Conservation (phyloP, 1,284 basidiomycete species). For the Cryptococcus hybrid region DNA sequence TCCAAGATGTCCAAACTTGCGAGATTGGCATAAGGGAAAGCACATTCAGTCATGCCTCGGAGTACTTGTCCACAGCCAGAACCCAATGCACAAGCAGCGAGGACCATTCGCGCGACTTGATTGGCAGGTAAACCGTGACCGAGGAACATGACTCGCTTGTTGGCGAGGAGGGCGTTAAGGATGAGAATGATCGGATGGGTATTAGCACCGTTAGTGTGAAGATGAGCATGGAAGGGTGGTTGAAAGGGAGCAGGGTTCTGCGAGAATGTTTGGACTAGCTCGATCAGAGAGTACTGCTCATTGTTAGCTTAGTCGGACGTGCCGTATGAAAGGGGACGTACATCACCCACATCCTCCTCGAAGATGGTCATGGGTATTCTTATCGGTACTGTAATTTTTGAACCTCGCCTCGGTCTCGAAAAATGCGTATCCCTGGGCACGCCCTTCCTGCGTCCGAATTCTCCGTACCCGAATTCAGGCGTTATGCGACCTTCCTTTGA, state of each 20-base stretch:
- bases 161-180: constrained; percentile 90
- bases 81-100: constrained; percentile 88
- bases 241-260: constrained; percentile 60
- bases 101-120: constrained; percentile 82
- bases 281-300: constrained; percentile 85
- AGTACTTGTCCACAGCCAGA: constrained; percentile 84
- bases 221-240: constrained; percentile 81
- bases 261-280: constrained; percentile 85
- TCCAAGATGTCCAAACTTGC: constrained; percentile 86
- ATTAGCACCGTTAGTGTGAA: constrained; percentile 84
- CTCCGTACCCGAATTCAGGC: constrained; percentile 13
- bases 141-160: constrained; percentile 91
- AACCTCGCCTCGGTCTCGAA: constrained; percentile 82
- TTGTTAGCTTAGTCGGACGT: neutral
- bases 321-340: constrained; percentile 51
- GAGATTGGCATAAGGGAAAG: constrained; percentile 92
- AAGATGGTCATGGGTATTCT: constrained; percentile 82
- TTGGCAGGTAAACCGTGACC: constrained; percentile 83
- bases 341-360: constrained; percentile 92
- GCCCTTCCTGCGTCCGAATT: constrained; percentile 15
- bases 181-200: constrained; percentile 93
- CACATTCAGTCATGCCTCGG: constrained; percentile 78
- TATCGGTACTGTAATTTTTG: constrained; percentile 74
- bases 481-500: constrained; percentile 52
- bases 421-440: constrained; percentile 86